Base-by-base conservation (phyloP, 1,284 basidiomycete species). In the Ceratobasidium sp. region DNA sequence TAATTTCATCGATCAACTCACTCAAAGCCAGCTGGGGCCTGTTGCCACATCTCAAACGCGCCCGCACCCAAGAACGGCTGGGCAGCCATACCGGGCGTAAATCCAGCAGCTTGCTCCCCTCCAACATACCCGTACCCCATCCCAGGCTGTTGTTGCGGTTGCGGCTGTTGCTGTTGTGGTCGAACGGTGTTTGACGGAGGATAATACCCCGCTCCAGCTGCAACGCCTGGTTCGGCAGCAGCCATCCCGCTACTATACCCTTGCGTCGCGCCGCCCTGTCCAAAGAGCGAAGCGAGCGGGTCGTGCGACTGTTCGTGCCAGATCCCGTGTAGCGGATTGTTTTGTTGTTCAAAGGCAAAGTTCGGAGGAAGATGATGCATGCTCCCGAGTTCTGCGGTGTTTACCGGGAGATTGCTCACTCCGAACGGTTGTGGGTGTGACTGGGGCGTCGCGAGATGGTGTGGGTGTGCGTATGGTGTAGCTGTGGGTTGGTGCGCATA, bases 401-500 rank as follows among this genome's bases (percentile, higher is more conserved):
- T 55, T 15, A 76, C 72, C 3, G 72, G 72, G 5, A 76, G 61
- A 28, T 76, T 76, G 12, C 46, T 61, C 18, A 66, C 72, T 42
- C 72, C 72, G 44, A 76, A 76, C 58, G 71, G 83, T 79, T 46
- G 86, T 85, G 39, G 86, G 84, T 33, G 81, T 77, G 56, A 86
- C 83, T 6, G 81, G 78, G 49, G 60, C 64, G 5, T 82, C 82
- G 20, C 79, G 77, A 40, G 70, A 18, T 66, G 63, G 18, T 60
- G 67, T 0, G 71, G 70, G 6, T 66, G 26, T 0, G 80, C 51
- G 5, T 70, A 82, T 33, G 67, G 73, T 28, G 68, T 2, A 71
- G 66, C 18, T 80, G 39, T 77, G 68, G 49, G 18, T 77, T 12
- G 75, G 78, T 66, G 58, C n/a, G 42, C 55, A 61, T 60, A 51